Evolutionary conservation across 106 monocot genomes (phyloP).

Genomic region (Amphibolis antarctica): DNA sequence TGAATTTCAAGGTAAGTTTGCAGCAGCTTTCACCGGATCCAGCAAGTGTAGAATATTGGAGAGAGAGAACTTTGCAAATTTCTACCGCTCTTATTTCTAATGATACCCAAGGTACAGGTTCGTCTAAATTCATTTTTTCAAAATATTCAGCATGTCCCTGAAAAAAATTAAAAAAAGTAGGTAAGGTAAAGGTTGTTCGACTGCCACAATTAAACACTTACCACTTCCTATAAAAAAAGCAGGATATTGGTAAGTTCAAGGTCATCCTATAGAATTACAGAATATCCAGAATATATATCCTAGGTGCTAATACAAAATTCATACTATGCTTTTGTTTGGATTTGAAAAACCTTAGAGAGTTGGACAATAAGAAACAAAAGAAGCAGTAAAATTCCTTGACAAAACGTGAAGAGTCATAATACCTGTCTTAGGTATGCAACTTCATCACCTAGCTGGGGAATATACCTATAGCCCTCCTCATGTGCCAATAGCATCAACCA

Average conservation of each 20-base stretch:
- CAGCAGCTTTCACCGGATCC: constrained; percentile 98
- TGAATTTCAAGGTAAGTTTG: constrained; percentile 63
- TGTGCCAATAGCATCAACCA: constrained; percentile 88
- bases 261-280: no score
- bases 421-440: constrained; percentile 98
- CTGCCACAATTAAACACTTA: no score
- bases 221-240: no score
- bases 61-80: constrained; percentile 50
- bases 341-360: no score
- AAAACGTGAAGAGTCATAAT: constrained; percentile 4
- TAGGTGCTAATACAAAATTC: no score
- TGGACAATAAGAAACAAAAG: neutral
- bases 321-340: no score
- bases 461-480: constrained; percentile 82
- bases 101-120: constrained; percentile 39
- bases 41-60: constrained; percentile 63
- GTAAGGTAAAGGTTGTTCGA: no score
- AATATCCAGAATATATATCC: no score
- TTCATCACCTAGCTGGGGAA: constrained; percentile 89
- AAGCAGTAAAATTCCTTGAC: constrained; percentile 1
- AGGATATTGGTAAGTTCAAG: no score
- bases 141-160: constrained; percentile 89
- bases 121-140: constrained; percentile 14
- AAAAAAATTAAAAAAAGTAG: neutral
- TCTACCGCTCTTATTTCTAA: constrained; percentile 62